These are phyloP conservation scores for Nidula niveotomentosa DNA, from an alignment of 1,284 basidiomycete species.

Conservation along the genomic window DNA sequence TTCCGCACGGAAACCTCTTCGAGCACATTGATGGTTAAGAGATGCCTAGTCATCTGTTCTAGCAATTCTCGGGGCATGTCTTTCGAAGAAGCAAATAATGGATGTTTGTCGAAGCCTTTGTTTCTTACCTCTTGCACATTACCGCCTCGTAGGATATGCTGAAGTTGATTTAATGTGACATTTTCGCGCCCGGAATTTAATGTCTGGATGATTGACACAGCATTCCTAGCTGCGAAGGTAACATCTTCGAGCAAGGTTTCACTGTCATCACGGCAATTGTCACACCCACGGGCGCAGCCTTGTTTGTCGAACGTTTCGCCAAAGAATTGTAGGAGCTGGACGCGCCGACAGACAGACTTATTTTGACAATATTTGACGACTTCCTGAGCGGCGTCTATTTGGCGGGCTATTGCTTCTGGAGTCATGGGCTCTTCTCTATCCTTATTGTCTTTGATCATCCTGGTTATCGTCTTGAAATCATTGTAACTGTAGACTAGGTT, in stretches of 20 bases:
- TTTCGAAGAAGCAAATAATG: slow-evolving; percentile 56
- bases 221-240: slow-evolving; percentile 47
- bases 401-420: slow-evolving; percentile 33
- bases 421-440: slow-evolving; percentile 22
- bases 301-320: slow-evolving; percentile 62
- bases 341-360: slow-evolving; percentile 84
- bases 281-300: slow-evolving; percentile 66
- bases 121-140: slow-evolving; percentile 46
- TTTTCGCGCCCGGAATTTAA: slow-evolving; percentile 34
- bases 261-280: slow-evolving; percentile 67
- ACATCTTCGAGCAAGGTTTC: slow-evolving; percentile 47
- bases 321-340: slow-evolving; percentile 78
- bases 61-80: slow-evolving; percentile 45
- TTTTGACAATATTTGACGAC: slow-evolving; percentile 80
- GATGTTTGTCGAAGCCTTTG: slow-evolving; percentile 46
- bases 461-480: slow-evolving; percentile 34
- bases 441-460: slow-evolving; percentile 35
- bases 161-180: slow-evolving; percentile 47
- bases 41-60: slow-evolving; percentile 64
- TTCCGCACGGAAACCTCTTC: slow-evolving; percentile 27
- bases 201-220: slow-evolving; percentile 52
- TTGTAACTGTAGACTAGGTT: slow-evolving; percentile 34
- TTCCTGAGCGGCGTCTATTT: slow-evolving; percentile 33
- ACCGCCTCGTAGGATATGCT: slow-evolving; percentile 65
- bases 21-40: slow-evolving; percentile 44